A percentile compares a stretch with the other conserved stretches of the same genome.
Conservation (phyloP, 78 protist genomes). For the Protostelium mycophagum region DNA sequence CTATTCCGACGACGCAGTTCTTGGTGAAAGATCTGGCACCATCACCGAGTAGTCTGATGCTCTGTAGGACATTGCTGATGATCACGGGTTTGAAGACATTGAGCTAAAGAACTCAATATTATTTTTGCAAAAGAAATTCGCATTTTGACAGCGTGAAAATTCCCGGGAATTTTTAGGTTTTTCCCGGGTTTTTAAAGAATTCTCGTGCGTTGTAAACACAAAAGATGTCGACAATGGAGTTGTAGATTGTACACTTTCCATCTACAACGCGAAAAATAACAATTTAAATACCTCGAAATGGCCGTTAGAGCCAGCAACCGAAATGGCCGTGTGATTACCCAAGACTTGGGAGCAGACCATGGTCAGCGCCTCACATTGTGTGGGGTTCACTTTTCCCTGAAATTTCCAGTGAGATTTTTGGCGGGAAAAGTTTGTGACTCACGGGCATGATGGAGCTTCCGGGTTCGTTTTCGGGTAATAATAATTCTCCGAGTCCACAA, state of each 20-base stretch:
- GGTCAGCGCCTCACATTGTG: conserved; percentile 93
- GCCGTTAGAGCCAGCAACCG: conserved; percentile 87
- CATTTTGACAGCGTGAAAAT: no score
- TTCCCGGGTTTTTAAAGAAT: no score
- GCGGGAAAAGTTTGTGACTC: no score
- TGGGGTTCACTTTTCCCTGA: conserved; percentile 93
- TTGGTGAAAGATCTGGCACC: conserved; percentile 66
- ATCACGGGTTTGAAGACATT: conserved; percentile 95
- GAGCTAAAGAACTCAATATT: no score
- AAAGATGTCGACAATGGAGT: no score
- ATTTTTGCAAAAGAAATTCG: no score
- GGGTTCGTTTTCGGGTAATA: conserved; percentile 93
- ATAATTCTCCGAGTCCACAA: conserved; percentile 88
- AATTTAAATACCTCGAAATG: conserved; percentile 76
- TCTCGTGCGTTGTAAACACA: no score
- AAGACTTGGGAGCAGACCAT: conserved; percentile 94
- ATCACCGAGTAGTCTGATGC: conserved; percentile 78
- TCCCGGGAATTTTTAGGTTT: no score
- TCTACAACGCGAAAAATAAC: no score
- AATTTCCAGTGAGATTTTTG: no score
- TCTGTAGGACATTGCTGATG: conserved; percentile 68
- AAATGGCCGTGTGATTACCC: conserved; percentile 88
- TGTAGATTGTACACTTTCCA: no score
- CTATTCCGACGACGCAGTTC: conserved; percentile 83
- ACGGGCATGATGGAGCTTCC: conserved; percentile 93